Conservation (phyloP, 1,284 basidiomycete genomes). For the Cutaneotrichosporon dermatis region DNA sequence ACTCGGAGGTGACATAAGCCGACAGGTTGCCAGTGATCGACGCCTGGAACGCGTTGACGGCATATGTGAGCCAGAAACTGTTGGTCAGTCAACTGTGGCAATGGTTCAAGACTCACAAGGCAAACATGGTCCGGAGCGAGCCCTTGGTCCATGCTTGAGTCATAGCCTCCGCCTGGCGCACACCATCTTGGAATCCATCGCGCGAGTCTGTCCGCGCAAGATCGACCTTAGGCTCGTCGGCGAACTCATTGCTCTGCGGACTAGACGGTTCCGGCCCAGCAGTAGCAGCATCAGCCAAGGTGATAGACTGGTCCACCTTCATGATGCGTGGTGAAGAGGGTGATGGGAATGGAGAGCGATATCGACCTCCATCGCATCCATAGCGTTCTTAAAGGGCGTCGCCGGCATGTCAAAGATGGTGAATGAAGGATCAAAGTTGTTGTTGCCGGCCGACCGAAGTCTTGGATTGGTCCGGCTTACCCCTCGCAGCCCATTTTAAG, state of each 20-base stretch:
- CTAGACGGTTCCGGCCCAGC: no score
- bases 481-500: no score
- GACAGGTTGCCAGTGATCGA: conserved; percentile 37
- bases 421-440: no score
- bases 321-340: not conserved
- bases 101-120: conserved; percentile 31
- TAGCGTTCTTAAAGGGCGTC: not conserved
- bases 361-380: not conserved
- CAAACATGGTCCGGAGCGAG: conserved; percentile 27
- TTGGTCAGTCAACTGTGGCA: no score
- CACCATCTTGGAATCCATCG: conserved; percentile 29
- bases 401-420: no score
- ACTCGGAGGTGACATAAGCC: conserved; percentile 33
- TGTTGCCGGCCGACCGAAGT: no score
- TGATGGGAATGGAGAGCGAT: not conserved
- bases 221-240: not conserved
- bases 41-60: conserved; percentile 38
- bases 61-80: conserved; percentile 40
- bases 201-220: not conserved
- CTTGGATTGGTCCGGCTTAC: no score
- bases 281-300: conserved; percentile 5
- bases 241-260: not conserved
- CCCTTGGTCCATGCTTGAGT: conserved; percentile 34
- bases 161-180: conserved; percentile 31
- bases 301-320: conserved; percentile 9